These are phyloP conservation scores for Venturia oleaginea DNA, from an alignment of 2,329 filamentous ascomycete genomes.

Conservation along the genomic window DNA sequence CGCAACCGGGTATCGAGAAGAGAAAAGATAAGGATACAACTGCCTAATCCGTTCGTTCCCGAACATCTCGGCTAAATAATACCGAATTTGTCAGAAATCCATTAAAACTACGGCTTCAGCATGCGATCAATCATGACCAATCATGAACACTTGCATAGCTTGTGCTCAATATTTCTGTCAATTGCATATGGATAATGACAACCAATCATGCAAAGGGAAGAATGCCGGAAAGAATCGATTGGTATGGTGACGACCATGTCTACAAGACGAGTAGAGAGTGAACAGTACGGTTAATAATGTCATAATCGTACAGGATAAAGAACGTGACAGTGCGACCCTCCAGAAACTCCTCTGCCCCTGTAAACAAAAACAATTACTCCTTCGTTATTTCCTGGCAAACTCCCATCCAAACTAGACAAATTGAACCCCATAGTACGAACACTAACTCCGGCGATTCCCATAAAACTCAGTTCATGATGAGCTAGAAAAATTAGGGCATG, in stretches of 20 bases:
- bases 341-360: background rate
- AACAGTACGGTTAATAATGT: background rate
- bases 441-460: background rate
- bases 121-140: no score
- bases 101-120: background rate
- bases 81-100: background rate
- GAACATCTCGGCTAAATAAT: background rate
- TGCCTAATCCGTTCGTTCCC: background rate
- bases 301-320: background rate
- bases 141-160: background rate
- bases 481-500: background rate
- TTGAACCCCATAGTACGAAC: background rate
- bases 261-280: slow-evolving; percentile 1
- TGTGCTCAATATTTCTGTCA: background rate
- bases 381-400: background rate
- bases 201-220: background rate
- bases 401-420: background rate
- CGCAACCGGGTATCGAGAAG: no score
- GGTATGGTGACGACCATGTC: background rate
- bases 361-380: background rate
- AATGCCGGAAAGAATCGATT: background rate
- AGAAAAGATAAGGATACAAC: background rate
- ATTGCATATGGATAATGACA: background rate
- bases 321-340: background rate
- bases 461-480: background rate